Evolutionary conservation across 768 basidiomycete genomes (phyloP), one percentile per base, ranked within the genome.

Genomic region (Tricholoma bakamatsutake): DNA sequence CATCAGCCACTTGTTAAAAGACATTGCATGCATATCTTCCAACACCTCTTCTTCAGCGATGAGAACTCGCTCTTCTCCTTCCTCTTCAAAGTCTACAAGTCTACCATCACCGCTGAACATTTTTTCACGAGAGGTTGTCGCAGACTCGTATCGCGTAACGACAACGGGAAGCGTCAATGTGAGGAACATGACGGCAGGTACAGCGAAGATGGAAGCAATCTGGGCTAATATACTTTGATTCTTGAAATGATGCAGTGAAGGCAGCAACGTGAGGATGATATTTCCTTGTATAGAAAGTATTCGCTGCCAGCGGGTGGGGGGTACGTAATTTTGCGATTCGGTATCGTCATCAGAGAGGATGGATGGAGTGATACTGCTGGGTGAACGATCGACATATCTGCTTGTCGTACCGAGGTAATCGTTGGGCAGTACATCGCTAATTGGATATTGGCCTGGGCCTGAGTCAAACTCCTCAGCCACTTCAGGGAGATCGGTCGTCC

Each of bases 161-260:
- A 95, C 92, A 11, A 99, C 95, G 4, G 94, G 94, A 9, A 98
- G 74, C 0, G 96, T 98, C 17, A 98, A 59, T 0, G 95, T 98
- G 49, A 99, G 73, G 3, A 78, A 75, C 68, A 97, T 73, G 1
- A 99, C 84, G 1, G 93, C 92, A 1, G 96, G 96, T 0, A 88
- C 84, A 3, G 93, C 92, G 54, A 97, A 79, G 24, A 96, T 61
- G 0, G 86, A 82, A 0, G 89, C 88, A 30, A 90, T 72, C 70
- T 83, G 84, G 0, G 87, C 88, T 10, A 87, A 61, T 50, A 85
- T 61, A 15, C 85, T 84, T 69, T 96, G 93, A 21, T 78, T 74
- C 27, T 71, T 57, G 68, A 97, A 90, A 50, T 81, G 76, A 54
- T 87, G 84, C 1, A 98, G 72, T 0, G 93, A 90, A 0, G 96